Base-by-base conservation (phyloP, 495 filamentous ascomycete species). In the Xylaria castorea region DNA sequence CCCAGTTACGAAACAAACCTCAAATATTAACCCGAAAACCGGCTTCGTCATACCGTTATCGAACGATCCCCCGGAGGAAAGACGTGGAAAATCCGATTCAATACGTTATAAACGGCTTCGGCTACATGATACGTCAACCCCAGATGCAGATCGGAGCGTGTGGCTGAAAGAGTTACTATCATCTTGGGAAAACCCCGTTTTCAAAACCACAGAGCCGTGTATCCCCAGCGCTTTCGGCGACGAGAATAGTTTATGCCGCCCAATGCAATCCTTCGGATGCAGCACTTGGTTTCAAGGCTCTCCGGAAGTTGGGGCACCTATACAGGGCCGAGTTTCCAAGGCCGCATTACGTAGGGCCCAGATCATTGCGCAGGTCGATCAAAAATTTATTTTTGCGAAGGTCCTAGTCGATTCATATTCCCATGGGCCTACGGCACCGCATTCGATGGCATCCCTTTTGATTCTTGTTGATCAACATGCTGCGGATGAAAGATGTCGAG, bases 391-490 rank as follows among this genome's bases (percentile, higher is more conserved):
- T 55, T 82, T 99, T 4, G 86, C 87, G 30, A 92, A 89, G 73
- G 82, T 92, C 38, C 12, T 16, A 22, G 53, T 36, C 50, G 74
- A 71, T 20, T 34, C 76, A 61, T 71, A 61, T 44, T 72, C 30
- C 27, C 62, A 14, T 66, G 75, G 51, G 11, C 42, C 70, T 30
- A 27, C n/a, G n/a, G 20, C 22, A 8, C 32, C 63, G 16, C 18
- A 25, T 25, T 16, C 2, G 3, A 58, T 44, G 3, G 3, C 61
- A 18, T 74, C 83, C 0, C 68, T 89, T 14, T 83, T 99, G 1
- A 87, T 97, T 0, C 85, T 98, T 12, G 87, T 99, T 57, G 96
- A 99, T 78, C 96, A 99, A 75, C 96, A 99, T 78, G 96, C 96
- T 12, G 96, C 95, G 1, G 94, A 97, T 80, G 96, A 99, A 80